phyloP scores from a whole-genome alignment of 352 stramenopile species.

The Phytophthora lateralis region DNA sequence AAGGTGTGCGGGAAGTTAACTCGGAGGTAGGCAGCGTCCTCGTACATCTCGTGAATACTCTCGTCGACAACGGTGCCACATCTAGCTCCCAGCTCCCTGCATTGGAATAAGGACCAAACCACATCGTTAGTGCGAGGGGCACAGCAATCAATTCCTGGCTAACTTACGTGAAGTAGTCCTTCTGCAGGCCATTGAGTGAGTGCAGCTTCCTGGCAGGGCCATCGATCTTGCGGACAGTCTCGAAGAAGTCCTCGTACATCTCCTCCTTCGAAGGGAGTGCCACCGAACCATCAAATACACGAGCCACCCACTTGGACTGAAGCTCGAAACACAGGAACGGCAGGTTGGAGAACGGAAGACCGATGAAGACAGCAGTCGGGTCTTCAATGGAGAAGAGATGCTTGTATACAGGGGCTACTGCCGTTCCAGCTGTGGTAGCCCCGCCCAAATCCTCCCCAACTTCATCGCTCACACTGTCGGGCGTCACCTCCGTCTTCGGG shows the following conservation, averaged over 20 bases:
- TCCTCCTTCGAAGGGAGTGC: constrained; percentile 56
- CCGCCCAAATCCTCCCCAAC: constrained; percentile 31
- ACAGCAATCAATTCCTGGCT: background rate
- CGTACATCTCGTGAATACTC: constrained; percentile 64
- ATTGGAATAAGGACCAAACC: constrained; percentile 2
- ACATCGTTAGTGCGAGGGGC: constrained; percentile 2
- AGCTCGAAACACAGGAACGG: constrained; percentile 77
- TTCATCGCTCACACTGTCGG: constrained; percentile 23
- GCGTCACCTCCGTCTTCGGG: constrained; percentile 15
- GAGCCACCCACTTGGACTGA: constrained; percentile 62
- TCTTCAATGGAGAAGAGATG: constrained; percentile 74
- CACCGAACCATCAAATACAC: constrained; percentile 44
- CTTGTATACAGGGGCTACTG: constrained; percentile 71
- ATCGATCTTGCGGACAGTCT: constrained; percentile 38
- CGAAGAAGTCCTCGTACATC: constrained; percentile 65
- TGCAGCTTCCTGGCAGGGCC: constrained; percentile 61
- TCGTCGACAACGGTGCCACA: constrained; percentile 42
- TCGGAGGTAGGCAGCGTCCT: constrained; percentile 57
- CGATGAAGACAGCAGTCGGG: constrained; percentile 66
- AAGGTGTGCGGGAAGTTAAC: constrained; percentile 66
- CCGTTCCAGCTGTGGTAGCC: constrained; percentile 26
- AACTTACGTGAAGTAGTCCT: constrained; percentile 49
- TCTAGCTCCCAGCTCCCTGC: constrained; percentile 36
- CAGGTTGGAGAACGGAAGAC: constrained; percentile 68
- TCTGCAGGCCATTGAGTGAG: constrained; percentile 46